Base-by-base conservation (phyloP, 345 rosid species). In the Lepidium africanum region DNA sequence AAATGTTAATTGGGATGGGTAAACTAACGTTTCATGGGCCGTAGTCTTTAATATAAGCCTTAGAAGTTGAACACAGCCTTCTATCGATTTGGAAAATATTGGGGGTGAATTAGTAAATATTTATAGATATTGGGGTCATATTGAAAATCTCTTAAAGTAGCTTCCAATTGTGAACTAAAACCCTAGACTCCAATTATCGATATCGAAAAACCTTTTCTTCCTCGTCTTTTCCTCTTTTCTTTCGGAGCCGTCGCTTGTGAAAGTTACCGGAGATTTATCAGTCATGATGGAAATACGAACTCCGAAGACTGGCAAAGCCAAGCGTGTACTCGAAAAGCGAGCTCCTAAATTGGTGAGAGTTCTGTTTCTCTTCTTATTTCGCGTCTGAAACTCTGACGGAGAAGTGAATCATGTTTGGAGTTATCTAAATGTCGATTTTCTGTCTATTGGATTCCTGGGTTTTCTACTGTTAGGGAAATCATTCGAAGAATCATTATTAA, bases 261-360 rank as follows among this genome's bases (percentile, higher is more conserved):
- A 65, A 58, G 0, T 66, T 41, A 9, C 52, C 63, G 79, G 68
- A 14, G 49, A 55, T 64, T 56, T 21, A 35, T 32, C 65, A 66
- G 67, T 41, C 70, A 92, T 83, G 95, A 57, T 78, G 83, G 82
- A 78, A 68, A 63, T 85, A 43, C 83, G 80, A 74, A 82, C 89
- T 19, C 86, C 91, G 9, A 77, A 71, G 79, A 85, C 76, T 0
- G 71, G 73, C 21, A 84, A 84, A 76, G 79, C 71, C 37, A 81
- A 57, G 67, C 86, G 98, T 38, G 88, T 65, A 73, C 85, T 90
- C 52, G 88, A 90, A 8, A 85, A 83, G 66, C 86, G 97, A 6
- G 93, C 97, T 53, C 98, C 98, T 1, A 93, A 87, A 76, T 73
- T 81, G 7, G 98, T 90, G 64, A 79, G 78, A 81, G 81, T 51